Evolutionary conservation across 1,139 yeast genomes (phyloP).

Genomic region (Taphrina pruni): DNA sequence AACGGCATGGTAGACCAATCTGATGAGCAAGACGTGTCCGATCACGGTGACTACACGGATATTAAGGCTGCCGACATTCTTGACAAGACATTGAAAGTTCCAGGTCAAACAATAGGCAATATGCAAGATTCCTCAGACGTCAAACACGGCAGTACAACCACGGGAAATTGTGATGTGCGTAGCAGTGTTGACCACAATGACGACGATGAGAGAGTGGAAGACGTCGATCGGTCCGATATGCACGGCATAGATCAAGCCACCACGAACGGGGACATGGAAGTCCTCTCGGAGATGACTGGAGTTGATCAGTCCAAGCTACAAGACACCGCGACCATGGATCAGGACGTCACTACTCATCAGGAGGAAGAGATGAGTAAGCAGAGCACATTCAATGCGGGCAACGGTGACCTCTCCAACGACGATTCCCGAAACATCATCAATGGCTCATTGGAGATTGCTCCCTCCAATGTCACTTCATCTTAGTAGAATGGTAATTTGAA

Average conservation of each 20-base stretch:
- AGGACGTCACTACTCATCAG: neutral
- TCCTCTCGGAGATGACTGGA: conserved; percentile 4
- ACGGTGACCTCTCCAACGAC: neutral
- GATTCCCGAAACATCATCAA: conserved; percentile 2
- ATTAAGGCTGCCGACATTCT: neutral
- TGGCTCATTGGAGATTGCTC: conserved; percentile 4
- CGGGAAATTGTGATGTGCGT: no score
- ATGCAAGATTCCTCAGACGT: neutral
- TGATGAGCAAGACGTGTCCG: neutral
- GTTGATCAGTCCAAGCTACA: neutral
- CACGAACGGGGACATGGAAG: neutral
- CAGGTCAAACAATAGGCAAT: neutral
- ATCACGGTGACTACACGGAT: neutral
- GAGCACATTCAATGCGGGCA: conserved; percentile 9
- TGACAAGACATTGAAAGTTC: neutral
- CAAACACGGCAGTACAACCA: no score
- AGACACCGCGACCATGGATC: conserved; percentile 2
- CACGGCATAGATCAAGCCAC: conserved; percentile 8
- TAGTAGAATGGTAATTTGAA: neutral
- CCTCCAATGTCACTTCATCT: conserved; percentile 13
- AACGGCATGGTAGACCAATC: neutral
- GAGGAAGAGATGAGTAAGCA: conserved; percentile 3
- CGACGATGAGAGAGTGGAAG: neutral
- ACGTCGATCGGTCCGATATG: conserved; percentile 1
- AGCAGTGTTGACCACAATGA: neutral